Evolutionary conservation across 1,139 yeast species (phyloP).

Genomic region (Diutina neorugosa): DNA sequence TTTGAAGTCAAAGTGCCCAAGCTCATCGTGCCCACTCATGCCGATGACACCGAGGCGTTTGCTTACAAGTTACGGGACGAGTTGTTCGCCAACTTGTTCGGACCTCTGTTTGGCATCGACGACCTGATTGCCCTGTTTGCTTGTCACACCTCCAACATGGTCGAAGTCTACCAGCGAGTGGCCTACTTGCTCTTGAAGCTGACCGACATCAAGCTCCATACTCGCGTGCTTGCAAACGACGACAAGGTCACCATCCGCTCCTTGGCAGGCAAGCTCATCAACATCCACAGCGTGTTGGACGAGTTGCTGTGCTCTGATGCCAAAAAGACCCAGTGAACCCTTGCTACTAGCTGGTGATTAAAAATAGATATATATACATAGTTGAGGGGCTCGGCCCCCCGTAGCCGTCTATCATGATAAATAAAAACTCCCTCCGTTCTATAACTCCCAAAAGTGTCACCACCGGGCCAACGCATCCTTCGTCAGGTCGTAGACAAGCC

Average conservation of each 20-base stretch:
- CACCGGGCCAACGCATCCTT: constrained; percentile 27
- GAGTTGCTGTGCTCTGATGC: constrained; percentile 21
- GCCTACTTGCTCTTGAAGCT: constrained; percentile 23
- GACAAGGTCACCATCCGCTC: constrained; percentile 18
- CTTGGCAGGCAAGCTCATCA: constrained; percentile 30
- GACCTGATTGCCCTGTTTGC: constrained; percentile 18
- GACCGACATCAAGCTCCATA: constrained; percentile 27
- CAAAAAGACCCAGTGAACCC: constrained; percentile 7
- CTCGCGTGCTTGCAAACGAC: constrained; percentile 24
- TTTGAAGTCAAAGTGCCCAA: constrained; percentile 43
- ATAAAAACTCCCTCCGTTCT: not conserved
- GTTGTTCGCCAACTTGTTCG: constrained; percentile 21
- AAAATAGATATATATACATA: not conserved
- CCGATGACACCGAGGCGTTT: constrained; percentile 13
- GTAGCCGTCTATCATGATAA: not conserved
- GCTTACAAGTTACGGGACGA: constrained; percentile 19
- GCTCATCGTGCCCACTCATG: constrained; percentile 24
- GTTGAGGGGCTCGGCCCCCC: not conserved
- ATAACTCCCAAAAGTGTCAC: constrained; percentile 10
- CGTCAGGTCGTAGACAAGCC: constrained; percentile 73
- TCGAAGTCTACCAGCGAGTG: constrained; percentile 22
- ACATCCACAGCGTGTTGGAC: constrained; percentile 29
- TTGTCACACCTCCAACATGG: constrained; percentile 17
- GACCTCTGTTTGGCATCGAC: constrained; percentile 12
- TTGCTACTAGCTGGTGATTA: not conserved